A percentile compares a stretch with the other conserved stretches of the same genome.
Evolutionary conservation across 352 stramenopile genomes (phyloP).

Genomic region (Stramenopiles sp.): DNA sequence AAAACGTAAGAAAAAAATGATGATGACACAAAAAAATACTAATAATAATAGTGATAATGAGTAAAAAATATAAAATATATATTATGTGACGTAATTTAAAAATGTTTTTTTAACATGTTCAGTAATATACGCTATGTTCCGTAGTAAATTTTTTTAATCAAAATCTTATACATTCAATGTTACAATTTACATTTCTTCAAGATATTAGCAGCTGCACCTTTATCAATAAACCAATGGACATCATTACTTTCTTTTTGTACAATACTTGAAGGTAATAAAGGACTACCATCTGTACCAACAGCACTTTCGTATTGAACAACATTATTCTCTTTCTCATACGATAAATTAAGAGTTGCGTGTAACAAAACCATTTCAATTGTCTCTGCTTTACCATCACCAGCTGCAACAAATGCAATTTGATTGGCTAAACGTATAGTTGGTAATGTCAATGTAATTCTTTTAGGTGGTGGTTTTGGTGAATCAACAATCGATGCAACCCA

Average conservation of each 20-base stretch:
- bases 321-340: neutral
- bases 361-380: conserved; percentile 32
- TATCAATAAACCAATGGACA: neutral
- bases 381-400: conserved; percentile 56
- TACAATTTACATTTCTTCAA: neutral
- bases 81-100: neutral
- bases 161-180: no score
- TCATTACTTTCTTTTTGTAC: neutral
- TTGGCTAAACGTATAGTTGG: conserved; percentile 70
- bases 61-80: neutral
- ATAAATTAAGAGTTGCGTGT: conserved; percentile 17
- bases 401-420: conserved; percentile 67
- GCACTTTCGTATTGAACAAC: neutral
- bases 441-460: conserved; percentile 90
- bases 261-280: neutral
- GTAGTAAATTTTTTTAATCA: no score
- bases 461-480: conserved; percentile 85
- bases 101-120: no score
- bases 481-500: conserved; percentile 82
- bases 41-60: neutral
- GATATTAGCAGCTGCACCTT: neutral
- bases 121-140: no score
- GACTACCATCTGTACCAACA: neutral
- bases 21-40: neutral
- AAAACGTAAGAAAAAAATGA: neutral